phyloP scores from a whole-genome alignment of 768 basidiomycete genomes.

The Hygrocybe coccinea region DNA sequence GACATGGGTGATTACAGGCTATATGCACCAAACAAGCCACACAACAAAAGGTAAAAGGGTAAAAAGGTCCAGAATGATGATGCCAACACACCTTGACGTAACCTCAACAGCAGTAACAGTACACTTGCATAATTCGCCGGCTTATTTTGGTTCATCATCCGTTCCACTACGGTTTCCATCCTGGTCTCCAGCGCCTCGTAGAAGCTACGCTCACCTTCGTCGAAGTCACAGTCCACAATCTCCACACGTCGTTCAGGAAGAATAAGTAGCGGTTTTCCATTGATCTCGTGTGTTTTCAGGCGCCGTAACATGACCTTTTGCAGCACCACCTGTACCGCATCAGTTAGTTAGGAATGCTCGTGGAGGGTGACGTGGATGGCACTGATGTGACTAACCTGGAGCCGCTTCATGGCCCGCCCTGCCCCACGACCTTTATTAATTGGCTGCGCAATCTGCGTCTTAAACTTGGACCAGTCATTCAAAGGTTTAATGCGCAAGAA shows the following conservation, averaged over 20 bases:
- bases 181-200: constrained; percentile 68
- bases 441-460: constrained; percentile 70
- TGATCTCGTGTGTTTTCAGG: constrained; percentile 63
- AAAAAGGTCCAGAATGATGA: too few species aligned
- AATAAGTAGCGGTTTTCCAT: constrained; percentile 78
- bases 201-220: constrained; percentile 70
- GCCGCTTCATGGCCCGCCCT: constrained; percentile 70
- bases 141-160: constrained; percentile 50
- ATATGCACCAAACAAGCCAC: not conserved
- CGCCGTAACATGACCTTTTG: constrained; percentile 87
- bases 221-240: constrained; percentile 73
- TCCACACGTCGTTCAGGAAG: constrained; percentile 72
- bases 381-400: constrained; percentile 51
- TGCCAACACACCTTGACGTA: constrained; percentile 72
- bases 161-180: constrained; percentile 63
- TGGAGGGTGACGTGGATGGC: not conserved
- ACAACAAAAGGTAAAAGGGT: not conserved
- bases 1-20: constrained; percentile 89
- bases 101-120: constrained; percentile 65
- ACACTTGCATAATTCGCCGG: constrained; percentile 66
- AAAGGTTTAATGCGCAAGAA: constrained; percentile 83
- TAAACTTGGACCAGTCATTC: constrained; percentile 76
- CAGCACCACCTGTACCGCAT: constrained; percentile 56
- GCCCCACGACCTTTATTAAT: constrained; percentile 63
- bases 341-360: not conserved